Conservation (phyloP, 2,329 filamentous ascomycete species). For the Paecilomyces sp. region DNA sequence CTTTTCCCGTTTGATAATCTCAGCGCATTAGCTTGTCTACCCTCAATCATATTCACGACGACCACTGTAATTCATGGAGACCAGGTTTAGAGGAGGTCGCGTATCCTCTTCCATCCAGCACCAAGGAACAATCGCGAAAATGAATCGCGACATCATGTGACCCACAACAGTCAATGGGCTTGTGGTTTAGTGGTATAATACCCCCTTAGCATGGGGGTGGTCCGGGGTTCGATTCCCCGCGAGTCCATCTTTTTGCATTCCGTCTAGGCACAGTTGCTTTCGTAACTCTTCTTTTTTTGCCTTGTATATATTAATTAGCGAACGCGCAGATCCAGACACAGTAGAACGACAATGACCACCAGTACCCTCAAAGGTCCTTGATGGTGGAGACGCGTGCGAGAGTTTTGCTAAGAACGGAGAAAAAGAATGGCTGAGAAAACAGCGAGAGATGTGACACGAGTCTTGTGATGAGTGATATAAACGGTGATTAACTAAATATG, state of each 20-base stretch:
- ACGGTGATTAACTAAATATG: background rate
- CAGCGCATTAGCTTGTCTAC: background rate
- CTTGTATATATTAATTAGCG: background rate
- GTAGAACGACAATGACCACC: background rate
- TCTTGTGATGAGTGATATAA: background rate
- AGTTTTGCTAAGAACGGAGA: too few relatives aligned
- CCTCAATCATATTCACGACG: too few relatives aligned
- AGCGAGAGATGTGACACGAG: background rate
- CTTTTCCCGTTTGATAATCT: background rate
- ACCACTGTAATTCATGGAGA: too few relatives aligned
- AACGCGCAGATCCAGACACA: background rate
- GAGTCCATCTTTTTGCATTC: constrained; percentile 31
- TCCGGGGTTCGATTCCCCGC: constrained; percentile 44
- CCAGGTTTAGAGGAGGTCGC: too few relatives aligned
- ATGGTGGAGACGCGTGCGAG: too few relatives aligned
- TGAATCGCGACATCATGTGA: background rate
- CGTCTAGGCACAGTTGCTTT: background rate
- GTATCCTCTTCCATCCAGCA: background rate
- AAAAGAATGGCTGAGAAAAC: background rate
- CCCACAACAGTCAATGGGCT: constrained; percentile 13
- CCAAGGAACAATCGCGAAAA: background rate
- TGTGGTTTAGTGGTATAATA: constrained; percentile 45
- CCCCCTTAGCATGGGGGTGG: constrained; percentile 43
- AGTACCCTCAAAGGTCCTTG: background rate
- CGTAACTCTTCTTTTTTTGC: background rate